A percentile compares a stretch with the other conserved stretches of the same genome.
phyloP scores from a whole-genome alignment of 352 stramenopile species.

The Phytopythium montanum region DNA sequence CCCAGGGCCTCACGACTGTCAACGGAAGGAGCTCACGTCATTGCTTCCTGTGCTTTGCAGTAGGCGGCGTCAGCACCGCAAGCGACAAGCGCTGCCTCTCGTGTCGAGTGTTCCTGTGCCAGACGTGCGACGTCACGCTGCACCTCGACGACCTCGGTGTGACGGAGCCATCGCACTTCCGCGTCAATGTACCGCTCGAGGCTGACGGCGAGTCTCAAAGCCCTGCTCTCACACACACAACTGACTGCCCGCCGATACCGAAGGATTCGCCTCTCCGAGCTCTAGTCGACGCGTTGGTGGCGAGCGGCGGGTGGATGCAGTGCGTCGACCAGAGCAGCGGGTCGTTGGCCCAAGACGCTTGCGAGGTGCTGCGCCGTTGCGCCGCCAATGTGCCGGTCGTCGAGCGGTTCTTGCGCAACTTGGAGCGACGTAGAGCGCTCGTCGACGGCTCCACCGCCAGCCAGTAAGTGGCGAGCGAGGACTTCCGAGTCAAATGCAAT shows the following conservation, averaged over 20 bases:
- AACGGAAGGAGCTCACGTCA: constrained; percentile 1
- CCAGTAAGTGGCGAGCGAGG: too few relatives aligned
- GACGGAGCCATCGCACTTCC: constrained; percentile 40
- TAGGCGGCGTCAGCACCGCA: constrained; percentile 9
- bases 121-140: constrained; percentile 37
- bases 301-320: not conserved
- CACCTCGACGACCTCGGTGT: constrained; percentile 67
- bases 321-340: not conserved
- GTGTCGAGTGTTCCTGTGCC: constrained; percentile 43
- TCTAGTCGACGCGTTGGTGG: not conserved
- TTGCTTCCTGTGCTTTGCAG: constrained; percentile 32
- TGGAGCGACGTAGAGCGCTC: constrained; percentile 16
- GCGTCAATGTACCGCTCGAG: constrained; percentile 24
- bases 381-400: constrained; percentile 12
- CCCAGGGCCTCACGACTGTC: too few relatives aligned
- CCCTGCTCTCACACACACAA: not conserved
- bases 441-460: not conserved
- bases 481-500: too few relatives aligned
- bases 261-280: not conserved
- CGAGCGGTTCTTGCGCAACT: constrained; percentile 26
- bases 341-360: not conserved
- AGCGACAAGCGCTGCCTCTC: constrained; percentile 38
- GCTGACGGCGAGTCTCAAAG: not conserved
- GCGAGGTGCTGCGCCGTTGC: constrained; percentile 20
- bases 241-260: not conserved